phyloP scores from a whole-genome alignment of 2,329 filamentous ascomycete genomes.

The Fusarium sublunatum region DNA sequence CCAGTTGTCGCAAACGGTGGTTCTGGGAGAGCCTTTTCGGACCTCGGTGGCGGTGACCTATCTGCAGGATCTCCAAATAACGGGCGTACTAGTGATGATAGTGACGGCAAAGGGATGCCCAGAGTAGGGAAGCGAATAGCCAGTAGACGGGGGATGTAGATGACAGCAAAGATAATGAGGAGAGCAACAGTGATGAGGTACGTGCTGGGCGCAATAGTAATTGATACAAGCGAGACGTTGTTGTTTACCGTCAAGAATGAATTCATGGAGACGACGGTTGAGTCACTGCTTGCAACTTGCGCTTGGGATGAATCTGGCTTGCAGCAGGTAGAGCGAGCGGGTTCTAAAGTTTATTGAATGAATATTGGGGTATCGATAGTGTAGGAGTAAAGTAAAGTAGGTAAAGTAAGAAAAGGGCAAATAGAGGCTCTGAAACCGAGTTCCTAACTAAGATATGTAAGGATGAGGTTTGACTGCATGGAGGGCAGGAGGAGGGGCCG shows the following conservation, averaged over 20 bases:
- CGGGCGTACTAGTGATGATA: conserved; percentile 35
- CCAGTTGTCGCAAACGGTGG: conserved; percentile 41
- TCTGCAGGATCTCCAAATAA: conserved; percentile 30
- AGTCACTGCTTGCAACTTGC: conserved; percentile 16
- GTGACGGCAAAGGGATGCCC: conserved; percentile 49
- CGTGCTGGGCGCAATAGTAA: conserved; percentile 68
- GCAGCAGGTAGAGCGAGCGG: background rate
- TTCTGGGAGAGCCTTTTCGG: conserved; percentile 46
- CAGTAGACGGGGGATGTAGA: conserved; percentile 58
- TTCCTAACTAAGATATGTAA: conserved; percentile 31
- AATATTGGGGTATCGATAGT: conserved; percentile 5
- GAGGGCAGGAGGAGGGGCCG: conserved; percentile 10
- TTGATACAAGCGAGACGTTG: conserved; percentile 69
- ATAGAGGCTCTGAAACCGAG: conserved; percentile 27
- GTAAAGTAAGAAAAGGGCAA: conserved; percentile 4
- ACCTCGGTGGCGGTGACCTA: conserved; percentile 11
- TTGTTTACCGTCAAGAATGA: conserved; percentile 70
- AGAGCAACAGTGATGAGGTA: conserved; percentile 65
- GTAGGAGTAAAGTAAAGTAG: conserved; percentile 1
- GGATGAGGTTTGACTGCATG: conserved; percentile 22
- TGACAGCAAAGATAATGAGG: conserved; percentile 61
- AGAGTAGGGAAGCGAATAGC: conserved; percentile 51
- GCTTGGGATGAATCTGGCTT: background rate
- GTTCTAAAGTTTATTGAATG: conserved; percentile 15
- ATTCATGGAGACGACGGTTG: conserved; percentile 59